phyloP scores from a whole-genome alignment of 1,284 basidiomycete genomes.

The Ganoderma leucocontextum region DNA sequence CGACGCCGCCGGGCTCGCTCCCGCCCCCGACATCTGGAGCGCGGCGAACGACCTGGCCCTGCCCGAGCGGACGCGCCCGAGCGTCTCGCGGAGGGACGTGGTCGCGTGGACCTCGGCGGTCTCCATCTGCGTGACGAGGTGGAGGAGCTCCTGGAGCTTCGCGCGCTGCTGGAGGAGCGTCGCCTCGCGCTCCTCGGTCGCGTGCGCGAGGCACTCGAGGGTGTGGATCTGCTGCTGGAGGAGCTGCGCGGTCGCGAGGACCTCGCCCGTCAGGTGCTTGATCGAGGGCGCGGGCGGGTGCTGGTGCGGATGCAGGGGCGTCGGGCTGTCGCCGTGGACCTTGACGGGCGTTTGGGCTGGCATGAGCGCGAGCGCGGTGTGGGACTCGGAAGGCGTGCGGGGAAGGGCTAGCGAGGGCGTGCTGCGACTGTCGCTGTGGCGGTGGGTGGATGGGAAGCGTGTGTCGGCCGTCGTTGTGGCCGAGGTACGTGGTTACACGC shows the following conservation, averaged over 20 bases:
- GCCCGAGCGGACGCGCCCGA: constrained; percentile 21
- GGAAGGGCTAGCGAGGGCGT: not conserved
- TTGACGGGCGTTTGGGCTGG: not conserved
- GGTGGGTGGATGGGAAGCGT: constrained; percentile 3
- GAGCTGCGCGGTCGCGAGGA: constrained; percentile 6
- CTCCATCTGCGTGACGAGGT: constrained; percentile 26
- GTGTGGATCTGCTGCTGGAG: constrained; percentile 20
- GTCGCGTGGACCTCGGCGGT: constrained; percentile 30
- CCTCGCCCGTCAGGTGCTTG: not conserved
- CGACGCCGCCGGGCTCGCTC: not conserved
- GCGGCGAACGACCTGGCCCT: not conserved
- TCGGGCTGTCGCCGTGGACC: not conserved
- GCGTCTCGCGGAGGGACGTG: constrained; percentile 21
- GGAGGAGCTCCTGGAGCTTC: constrained; percentile 26
- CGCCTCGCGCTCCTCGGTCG: constrained; percentile 15
- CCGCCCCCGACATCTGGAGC: not conserved
- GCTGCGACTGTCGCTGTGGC: not conserved
- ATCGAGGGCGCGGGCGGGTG: not conserved
- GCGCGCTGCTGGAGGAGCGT: constrained; percentile 20
- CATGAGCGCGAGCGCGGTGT: not conserved
- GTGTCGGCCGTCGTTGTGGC: not conserved
- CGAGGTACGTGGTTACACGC: not conserved
- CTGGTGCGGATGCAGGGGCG: not conserved
- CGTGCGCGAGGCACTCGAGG: constrained; percentile 21
- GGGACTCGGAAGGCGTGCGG: not conserved